Base-by-base conservation (phyloP, 306 rosid species). In the Chamaecrista fasciculata region DNA sequence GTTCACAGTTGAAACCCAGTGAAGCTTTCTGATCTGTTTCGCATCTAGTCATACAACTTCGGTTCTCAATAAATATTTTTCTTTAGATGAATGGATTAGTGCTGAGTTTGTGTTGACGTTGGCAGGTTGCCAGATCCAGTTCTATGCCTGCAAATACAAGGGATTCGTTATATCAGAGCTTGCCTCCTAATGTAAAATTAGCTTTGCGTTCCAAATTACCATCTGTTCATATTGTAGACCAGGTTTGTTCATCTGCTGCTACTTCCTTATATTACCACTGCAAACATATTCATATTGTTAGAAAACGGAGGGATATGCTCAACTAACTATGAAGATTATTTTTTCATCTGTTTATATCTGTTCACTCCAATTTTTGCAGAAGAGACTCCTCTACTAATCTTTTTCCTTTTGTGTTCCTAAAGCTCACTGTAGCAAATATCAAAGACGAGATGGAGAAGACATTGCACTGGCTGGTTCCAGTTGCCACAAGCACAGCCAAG, bases 371-470 rank as follows among this genome's bases (percentile, higher is more conserved):
- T 40, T 23, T 10, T 49, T 19, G 36, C n/a, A 58, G 46, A 77
- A 63, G 20, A 16, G 6, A 53, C 0, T 64, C 63, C 72, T 64
- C 33, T 42, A 28, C 61, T 63, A 55, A 49, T 67, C 25, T 11
- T 63, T 24, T 29, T 25, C 25, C 11, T 7, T 48, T 24, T 80
- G 56, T 78, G 6, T 44, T 75, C 72, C 62, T 81, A 74, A 83
- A 91, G 97, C 83, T 91, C 65, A 77, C 87, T 63, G 70, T 88
- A 19, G 25, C 81, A 56, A 81, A 86, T 25, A 86, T 91, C 61
- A 91, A 88, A 84, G 86, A 82, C 18, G 96, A 91, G 80, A 91
- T 91, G 97, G 97, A 91, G 73, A 88, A 84, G 75, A 88, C 97
- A 37, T 69, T 91, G 82, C 81, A 75, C 23, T 91, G 97, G 97